phyloP scores from a whole-genome alignment of 352 stramenopile genomes.

The Phytophthora foliorum region DNA sequence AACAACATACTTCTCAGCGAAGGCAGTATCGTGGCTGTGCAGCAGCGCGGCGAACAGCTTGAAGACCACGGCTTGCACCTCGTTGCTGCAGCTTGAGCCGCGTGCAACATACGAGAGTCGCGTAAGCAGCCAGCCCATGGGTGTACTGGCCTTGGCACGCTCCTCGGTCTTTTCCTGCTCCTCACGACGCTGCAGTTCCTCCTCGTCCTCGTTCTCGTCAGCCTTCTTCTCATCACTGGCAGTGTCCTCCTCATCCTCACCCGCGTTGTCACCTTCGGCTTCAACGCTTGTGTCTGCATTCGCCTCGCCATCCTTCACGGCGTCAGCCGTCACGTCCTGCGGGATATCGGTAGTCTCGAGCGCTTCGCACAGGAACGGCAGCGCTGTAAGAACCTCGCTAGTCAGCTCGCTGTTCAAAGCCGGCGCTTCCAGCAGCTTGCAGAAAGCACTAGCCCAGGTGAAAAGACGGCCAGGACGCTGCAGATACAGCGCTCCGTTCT shows the following conservation, averaged over 20 bases:
- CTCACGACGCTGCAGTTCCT: conserved; percentile 35
- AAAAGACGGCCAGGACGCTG: conserved; percentile 70
- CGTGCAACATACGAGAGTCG: conserved; percentile 86
- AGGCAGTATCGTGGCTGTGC: conserved; percentile 56
- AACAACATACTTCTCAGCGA: conserved; percentile 70
- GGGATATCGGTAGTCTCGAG: conserved; percentile 67
- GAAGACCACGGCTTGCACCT: conserved; percentile 82
- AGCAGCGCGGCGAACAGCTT: conserved; percentile 89
- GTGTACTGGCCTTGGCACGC: conserved; percentile 63
- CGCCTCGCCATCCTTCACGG: conserved; percentile 32
- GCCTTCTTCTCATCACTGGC: conserved; percentile 23
- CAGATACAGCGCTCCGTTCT: conserved; percentile 58
- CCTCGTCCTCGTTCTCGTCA: conserved; percentile 38
- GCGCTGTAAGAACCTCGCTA: conserved; percentile 61
- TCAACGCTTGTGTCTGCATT: conserved; percentile 16
- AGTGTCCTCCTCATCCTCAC: conserved; percentile 19
- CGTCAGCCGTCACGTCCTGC: conserved; percentile 61
- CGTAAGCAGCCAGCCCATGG: conserved; percentile 86
- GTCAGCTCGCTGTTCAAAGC: conserved; percentile 62
- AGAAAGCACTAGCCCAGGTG: conserved; percentile 58
- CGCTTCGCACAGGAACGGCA: conserved; percentile 73
- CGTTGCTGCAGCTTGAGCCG: conserved; percentile 47
- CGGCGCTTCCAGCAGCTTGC: conserved; percentile 77
- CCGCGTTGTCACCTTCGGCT: conserved; percentile 8
- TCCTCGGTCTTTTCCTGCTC: conserved; percentile 57